Evolutionary conservation across 805 yeast genomes (phyloP).

Genomic region (Vanderwaltozyma tropicalis): DNA sequence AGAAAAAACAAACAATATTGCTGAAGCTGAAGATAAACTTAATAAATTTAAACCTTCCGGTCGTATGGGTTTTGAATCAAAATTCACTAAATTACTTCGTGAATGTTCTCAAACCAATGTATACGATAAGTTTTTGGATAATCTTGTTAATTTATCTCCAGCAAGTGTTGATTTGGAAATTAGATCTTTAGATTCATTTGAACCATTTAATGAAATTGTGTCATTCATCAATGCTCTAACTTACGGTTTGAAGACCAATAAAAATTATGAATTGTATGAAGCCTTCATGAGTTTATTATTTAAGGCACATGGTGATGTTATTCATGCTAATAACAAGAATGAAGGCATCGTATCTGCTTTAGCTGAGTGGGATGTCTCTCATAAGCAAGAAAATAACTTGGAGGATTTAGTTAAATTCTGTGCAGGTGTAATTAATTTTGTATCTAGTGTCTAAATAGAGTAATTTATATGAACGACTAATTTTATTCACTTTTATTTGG

Average conservation of each 20-base stretch:
- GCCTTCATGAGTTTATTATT: slow-evolving; percentile 70
- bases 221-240: slow-evolving; percentile 59
- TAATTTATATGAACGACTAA: background rate
- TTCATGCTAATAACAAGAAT: slow-evolving; percentile 34
- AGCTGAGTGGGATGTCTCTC: slow-evolving; percentile 38
- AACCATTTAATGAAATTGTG: slow-evolving; percentile 58
- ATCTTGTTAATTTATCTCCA: slow-evolving; percentile 56
- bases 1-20: slow-evolving; percentile 10
- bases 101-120: slow-evolving; percentile 35
- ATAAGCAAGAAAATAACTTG: slow-evolving; percentile 38
- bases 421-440: slow-evolving; percentile 62
- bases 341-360: slow-evolving; percentile 37
- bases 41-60: slow-evolving; percentile 20
- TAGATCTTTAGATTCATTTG: slow-evolving; percentile 57
- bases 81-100: slow-evolving; percentile 57
- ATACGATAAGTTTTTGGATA: slow-evolving; percentile 42
- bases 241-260: slow-evolving; percentile 44
- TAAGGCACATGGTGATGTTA: slow-evolving; percentile 73
- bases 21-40: slow-evolving; percentile 23
- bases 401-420: slow-evolving; percentile 70
- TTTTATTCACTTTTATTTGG: background rate
- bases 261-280: slow-evolving; percentile 66
- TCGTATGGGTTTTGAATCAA: slow-evolving; percentile 52
- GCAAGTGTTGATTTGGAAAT: slow-evolving; percentile 77
- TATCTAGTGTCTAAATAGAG: slow-evolving; percentile 27